Conservation (phyloP, 352 stramenopile species). For the Lagenidium giganteum region DNA sequence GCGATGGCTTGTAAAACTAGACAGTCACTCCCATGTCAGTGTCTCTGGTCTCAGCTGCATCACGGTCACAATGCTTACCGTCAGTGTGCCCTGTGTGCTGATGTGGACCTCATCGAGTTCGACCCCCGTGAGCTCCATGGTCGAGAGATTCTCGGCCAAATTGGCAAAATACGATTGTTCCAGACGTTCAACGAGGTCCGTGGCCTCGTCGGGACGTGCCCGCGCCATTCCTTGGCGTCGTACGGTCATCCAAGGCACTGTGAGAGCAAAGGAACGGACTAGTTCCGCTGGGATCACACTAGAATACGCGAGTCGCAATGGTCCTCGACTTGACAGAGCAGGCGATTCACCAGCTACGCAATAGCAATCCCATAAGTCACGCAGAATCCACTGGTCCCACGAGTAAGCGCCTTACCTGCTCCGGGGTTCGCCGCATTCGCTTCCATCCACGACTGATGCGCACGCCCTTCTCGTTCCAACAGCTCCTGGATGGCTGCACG, state of each 20-base stretch:
- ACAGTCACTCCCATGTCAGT: neutral
- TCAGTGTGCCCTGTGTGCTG: conserved; percentile 12
- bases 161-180: conserved; percentile 17
- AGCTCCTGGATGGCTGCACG: conserved; percentile 10
- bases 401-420: too few relatives aligned
- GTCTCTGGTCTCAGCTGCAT: too few relatives aligned
- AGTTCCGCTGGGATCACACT: conserved; percentile 1
- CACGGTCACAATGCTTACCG: too few relatives aligned
- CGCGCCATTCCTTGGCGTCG: conserved; percentile 9
- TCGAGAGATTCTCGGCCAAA: conserved; percentile 5
- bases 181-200: conserved; percentile 12
- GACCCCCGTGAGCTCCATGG: conserved; percentile 14
- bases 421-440: neutral
- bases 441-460: neutral
- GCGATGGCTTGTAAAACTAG: neutral
- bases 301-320: conserved; percentile 13
- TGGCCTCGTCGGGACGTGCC: conserved; percentile 7
- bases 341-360: neutral
- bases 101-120: conserved; percentile 18
- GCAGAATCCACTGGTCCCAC: too few relatives aligned
- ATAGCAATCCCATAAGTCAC: too few relatives aligned
- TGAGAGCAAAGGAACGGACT: conserved; percentile 15
- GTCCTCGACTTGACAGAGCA: too few relatives aligned
- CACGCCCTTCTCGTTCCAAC: conserved; percentile 13
- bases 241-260: conserved; percentile 14